phyloP scores from a whole-genome alignment of 2,329 filamentous ascomycete genomes.

The Lachnellula suecica region DNA sequence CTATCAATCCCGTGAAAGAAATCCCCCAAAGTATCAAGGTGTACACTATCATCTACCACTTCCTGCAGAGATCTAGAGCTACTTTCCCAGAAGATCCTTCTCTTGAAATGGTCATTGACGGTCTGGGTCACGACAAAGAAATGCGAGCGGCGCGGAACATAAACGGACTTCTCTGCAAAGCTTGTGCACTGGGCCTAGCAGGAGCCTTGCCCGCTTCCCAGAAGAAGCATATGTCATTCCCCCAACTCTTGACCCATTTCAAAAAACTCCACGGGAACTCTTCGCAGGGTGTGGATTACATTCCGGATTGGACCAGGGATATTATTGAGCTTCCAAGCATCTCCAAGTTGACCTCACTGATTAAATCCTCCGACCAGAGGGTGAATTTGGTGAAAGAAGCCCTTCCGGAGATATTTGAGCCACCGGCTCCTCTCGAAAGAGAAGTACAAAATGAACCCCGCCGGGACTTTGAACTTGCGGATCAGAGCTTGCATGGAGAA shows the following conservation, averaged over 20 bases:
- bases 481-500: conserved; percentile 2
- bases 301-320: conserved; percentile 51
- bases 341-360: conserved; percentile 46
- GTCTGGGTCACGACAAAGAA: conserved; percentile 53
- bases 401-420: conserved; percentile 43
- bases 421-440: conserved; percentile 4
- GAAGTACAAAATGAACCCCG: conserved; percentile 1
- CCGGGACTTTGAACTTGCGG: conserved; percentile 9
- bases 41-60: conserved; percentile 62
- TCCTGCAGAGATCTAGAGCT: conserved; percentile 55
- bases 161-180: conserved; percentile 54
- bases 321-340: conserved; percentile 61
- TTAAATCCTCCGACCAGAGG: conserved; percentile 50
- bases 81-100: conserved; percentile 57
- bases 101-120: conserved; percentile 59
- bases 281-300: conserved; percentile 30
- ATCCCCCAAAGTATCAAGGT: conserved; percentile 62
- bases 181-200: conserved; percentile 43
- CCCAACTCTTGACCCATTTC: conserved; percentile 60
- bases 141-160: conserved; percentile 57
- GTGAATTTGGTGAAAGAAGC: conserved; percentile 49
- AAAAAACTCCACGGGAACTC: conserved; percentile 38
- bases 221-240: conserved; percentile 50
- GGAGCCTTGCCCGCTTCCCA: conserved; percentile 28
- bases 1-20: conserved; percentile 57